Evolutionary conservation across 2,329 filamentous ascomycete species (phyloP).

Genomic region (Fusarium sp.): DNA sequence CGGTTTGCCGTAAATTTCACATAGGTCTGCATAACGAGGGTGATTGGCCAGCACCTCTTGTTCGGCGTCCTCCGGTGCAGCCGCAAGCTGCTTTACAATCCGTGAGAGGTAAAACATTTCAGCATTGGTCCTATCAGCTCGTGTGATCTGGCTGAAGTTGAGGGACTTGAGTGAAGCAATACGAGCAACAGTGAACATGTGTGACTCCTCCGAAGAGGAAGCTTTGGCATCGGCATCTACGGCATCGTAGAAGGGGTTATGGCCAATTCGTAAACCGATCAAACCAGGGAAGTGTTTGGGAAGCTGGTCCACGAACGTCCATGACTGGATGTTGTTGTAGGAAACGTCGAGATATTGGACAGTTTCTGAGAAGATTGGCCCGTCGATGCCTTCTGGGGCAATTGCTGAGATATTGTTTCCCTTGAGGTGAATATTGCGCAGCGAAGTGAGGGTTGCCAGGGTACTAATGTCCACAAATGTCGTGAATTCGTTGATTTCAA

Average conservation of each 20-base stretch:
- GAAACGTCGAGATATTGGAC: constrained; percentile 78
- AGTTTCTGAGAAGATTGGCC: constrained; percentile 62
- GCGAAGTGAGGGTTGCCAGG: constrained; percentile 61
- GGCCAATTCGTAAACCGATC: constrained; percentile 78
- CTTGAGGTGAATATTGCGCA: constrained; percentile 77
- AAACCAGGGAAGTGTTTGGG: constrained; percentile 77
- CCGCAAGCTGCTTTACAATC: constrained; percentile 79
- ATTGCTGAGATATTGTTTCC: constrained; percentile 74
- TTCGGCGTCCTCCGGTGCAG: constrained; percentile 64
- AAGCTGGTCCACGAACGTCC: constrained; percentile 80
- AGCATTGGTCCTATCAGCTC: constrained; percentile 83
- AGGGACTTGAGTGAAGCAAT: constrained; percentile 74
- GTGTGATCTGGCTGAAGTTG: constrained; percentile 78
- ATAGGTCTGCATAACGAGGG: constrained; percentile 78
- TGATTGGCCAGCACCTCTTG: constrained; percentile 70
- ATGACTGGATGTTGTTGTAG: constrained; percentile 75
- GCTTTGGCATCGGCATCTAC: constrained; percentile 54
- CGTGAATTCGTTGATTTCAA: constrained; percentile 79
- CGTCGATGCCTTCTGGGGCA: constrained; percentile 36
- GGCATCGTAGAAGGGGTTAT: constrained; percentile 83
- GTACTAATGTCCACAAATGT: constrained; percentile 66
- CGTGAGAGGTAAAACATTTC: constrained; percentile 93
- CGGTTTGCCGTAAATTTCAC: constrained; percentile 79
- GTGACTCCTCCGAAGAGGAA: constrained; percentile 78
- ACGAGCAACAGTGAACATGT: constrained; percentile 87